Conservation (phyloP, 2,329 filamentous ascomycete species). For the Emmonsia crescens region DNA sequence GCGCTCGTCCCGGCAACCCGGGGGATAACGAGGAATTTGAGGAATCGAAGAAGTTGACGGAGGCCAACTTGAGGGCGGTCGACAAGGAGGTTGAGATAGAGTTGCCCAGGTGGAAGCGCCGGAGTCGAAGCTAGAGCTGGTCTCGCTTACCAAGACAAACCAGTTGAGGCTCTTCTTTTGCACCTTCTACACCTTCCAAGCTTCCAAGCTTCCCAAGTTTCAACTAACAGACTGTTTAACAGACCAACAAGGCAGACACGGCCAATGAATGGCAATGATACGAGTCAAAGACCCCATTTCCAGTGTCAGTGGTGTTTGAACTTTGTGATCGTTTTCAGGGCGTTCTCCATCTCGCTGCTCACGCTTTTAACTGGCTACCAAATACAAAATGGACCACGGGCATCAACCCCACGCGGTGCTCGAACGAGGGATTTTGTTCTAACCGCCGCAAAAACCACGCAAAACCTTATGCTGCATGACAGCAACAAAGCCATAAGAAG, state of each 20-base stretch:
- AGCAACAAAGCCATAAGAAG: neutral
- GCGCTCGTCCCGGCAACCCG: slow-evolving; percentile 9
- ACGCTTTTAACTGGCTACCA: neutral
- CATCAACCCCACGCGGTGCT: no score
- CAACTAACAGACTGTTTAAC: no score
- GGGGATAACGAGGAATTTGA: slow-evolving; percentile 9
- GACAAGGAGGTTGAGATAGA: neutral
- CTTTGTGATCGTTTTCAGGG: neutral
- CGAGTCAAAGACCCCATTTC: neutral
- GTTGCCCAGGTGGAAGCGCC: neutral
- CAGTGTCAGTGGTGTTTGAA: no score
- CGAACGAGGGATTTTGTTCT: neutral
- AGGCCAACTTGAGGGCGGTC: neutral
- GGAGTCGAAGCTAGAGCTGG: neutral
- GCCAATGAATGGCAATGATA: no score
- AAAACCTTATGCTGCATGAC: neutral
- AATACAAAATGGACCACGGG: neutral
- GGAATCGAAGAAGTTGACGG: slow-evolving; percentile 7
- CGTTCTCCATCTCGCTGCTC: neutral
- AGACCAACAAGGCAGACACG: neutral
- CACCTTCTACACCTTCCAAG: no score
- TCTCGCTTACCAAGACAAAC: neutral
- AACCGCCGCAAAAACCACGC: neutral
- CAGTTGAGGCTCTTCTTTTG: neutral
- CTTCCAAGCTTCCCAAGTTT: neutral